Evolutionary conservation across 768 basidiomycete genomes (phyloP).

Genomic region (Calocera cornea): DNA sequence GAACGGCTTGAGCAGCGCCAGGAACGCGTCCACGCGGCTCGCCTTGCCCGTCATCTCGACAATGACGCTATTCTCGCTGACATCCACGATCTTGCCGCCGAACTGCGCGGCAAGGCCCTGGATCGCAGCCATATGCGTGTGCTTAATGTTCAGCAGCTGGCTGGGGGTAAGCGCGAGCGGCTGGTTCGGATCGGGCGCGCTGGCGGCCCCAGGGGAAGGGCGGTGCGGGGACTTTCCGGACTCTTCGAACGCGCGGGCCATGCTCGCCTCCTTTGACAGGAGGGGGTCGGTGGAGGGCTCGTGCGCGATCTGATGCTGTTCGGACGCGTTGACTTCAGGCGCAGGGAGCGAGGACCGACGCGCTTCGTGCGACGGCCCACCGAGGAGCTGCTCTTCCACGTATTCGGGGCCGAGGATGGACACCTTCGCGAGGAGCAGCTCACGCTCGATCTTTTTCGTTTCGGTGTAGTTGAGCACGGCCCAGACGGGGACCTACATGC

Average conservation of each 20-base stretch:
- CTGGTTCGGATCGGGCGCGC: conserved; percentile 25
- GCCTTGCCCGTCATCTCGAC: conserved; percentile 93
- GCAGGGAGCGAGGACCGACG: conserved; percentile 30
- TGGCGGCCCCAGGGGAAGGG: conserved; percentile 21
- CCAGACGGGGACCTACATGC: conserved; percentile 86
- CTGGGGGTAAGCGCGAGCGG: conserved; percentile 45
- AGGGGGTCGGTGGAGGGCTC: conserved; percentile 15
- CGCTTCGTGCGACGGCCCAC: conserved; percentile 72
- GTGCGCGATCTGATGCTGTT: conserved; percentile 12
- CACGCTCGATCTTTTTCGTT: conserved; percentile 79
- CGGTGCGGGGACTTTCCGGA: conserved; percentile 25
- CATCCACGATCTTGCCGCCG: conserved; percentile 83
- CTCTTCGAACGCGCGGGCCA: conserved; percentile 43
- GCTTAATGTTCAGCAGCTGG: conserved; percentile 78
- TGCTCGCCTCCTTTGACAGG: background rate
- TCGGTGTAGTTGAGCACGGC: conserved; percentile 96
- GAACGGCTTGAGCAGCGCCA: conserved; percentile 81
- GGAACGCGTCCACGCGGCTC: conserved; percentile 78
- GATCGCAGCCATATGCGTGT: conserved; percentile 81
- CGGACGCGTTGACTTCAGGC: conserved; percentile 10
- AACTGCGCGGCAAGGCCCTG: conserved; percentile 75
- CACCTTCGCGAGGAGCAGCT: conserved; percentile 88
- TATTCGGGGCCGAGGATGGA: conserved; percentile 97
- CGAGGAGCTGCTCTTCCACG: conserved; percentile 77
- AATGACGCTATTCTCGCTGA: conserved; percentile 88